Evolutionary conservation across 2,329 filamentous ascomycete species (phyloP), one percentile per base, ranked within the genome.

Genomic region (Pseudofabraea citricarpa): DNA sequence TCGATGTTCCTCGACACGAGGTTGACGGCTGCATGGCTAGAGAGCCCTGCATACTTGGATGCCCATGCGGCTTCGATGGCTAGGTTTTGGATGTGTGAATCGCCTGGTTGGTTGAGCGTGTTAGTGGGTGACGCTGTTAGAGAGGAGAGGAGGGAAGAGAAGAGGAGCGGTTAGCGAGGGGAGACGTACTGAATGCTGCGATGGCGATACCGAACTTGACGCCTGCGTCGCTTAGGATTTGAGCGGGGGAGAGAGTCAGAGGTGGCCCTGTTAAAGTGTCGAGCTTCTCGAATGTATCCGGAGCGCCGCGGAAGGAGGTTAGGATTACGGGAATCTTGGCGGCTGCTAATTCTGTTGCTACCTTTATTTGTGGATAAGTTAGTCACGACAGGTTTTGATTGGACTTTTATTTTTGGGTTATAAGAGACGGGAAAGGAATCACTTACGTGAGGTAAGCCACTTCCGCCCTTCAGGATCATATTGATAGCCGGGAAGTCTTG

Each of bases 321-420:
- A 72, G 56, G 19, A 73, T 69, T n/a, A 71, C 55, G 3, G 69
- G 63, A 20, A 72, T 64, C 13, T 56, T 53, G n/a, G 65, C 61
- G 19, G 55, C 52, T 4, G 67, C 66, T 3, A 71, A 59, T 20
- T 68, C 63, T 18, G 61, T 49, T 12, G 65, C 67, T 4, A 68
- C 58, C 64, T 67, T n/a, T n/a, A n/a, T n/a, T n/a, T n/a, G n/a
- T n/a, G n/a, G n/a, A n/a, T n/a, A n/a, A n/a, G n/a, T n/a, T n/a
- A n/a, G n/a, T n/a, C n/a, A n/a, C n/a, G n/a, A n/a, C n/a, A n/a
- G n/a, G n/a, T n/a, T n/a, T n/a, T n/a, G n/a, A n/a, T n/a, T n/a
- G n/a, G n/a, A n/a, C n/a, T n/a, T n/a, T n/a, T n/a, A n/a, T n/a
- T n/a, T n/a, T n/a, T n/a, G n/a, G n/a, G n/a, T n/a, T n/a, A n/a